Evolutionary conservation across 495 filamentous ascomycete species (phyloP).

Genomic region (Parathielavia appendiculata): DNA sequence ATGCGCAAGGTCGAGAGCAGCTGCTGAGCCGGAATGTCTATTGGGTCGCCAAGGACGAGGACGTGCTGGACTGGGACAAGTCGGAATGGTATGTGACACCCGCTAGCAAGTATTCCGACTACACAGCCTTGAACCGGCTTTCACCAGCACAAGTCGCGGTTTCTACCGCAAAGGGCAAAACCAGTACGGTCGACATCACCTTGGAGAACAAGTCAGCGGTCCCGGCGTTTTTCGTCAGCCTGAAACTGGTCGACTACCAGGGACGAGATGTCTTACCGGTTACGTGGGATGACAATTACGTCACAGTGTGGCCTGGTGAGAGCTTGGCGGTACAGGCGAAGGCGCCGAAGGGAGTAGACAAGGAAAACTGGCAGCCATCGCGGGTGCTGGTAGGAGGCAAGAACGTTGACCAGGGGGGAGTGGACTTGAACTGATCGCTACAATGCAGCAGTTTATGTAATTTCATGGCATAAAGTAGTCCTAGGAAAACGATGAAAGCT

Average conservation of each 20-base stretch:
- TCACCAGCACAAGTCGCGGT: slow-evolving; percentile 35
- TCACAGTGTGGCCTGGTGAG: slow-evolving; percentile 57
- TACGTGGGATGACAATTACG: slow-evolving; percentile 59
- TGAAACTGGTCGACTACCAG: slow-evolving; percentile 42
- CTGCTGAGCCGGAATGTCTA: slow-evolving; percentile 57
- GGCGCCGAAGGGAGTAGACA: not conserved
- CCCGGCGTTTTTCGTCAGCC: slow-evolving; percentile 54
- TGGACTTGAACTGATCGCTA: not conserved
- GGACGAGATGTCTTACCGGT: slow-evolving; percentile 47
- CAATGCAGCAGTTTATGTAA: too few species aligned
- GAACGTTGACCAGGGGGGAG: slow-evolving; percentile 17
- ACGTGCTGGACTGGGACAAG: slow-evolving; percentile 51
- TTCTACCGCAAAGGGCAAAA: slow-evolving; percentile 8
- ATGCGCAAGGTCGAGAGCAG: slow-evolving; percentile 26
- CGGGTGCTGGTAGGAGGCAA: slow-evolving; percentile 20
- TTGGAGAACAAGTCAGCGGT: slow-evolving; percentile 50
- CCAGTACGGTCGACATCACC: slow-evolving; percentile 23
- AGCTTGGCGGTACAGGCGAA: slow-evolving; percentile 29
- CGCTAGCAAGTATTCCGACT: slow-evolving; percentile 50
- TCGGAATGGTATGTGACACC: slow-evolving; percentile 58
- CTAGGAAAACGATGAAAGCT: too few species aligned
- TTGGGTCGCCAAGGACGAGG: slow-evolving; percentile 49
- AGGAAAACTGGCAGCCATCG: not conserved
- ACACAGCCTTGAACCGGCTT: slow-evolving; percentile 44
- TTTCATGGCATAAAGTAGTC: too few species aligned